These are phyloP conservation scores for Pistacia integerrima DNA, from an alignment of 345 rosid species.

Conservation along the genomic window DNA sequence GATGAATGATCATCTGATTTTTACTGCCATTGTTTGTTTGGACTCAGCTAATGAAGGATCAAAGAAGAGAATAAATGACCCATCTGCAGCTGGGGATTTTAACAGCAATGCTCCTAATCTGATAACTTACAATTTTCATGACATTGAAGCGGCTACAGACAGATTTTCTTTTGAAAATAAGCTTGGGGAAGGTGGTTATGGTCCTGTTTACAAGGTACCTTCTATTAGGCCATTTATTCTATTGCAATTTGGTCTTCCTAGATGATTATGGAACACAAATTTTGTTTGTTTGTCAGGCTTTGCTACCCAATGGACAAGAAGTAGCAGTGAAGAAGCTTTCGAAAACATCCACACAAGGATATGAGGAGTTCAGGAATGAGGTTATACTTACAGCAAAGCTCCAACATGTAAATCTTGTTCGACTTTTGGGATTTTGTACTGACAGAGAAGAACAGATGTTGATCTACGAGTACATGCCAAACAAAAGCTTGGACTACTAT, in stretches of 20 bases:
- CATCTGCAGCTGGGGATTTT: too few relatives aligned
- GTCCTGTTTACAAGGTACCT: conserved; percentile 47
- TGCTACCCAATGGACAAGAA: conserved; percentile 13
- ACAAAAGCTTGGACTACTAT: conserved; percentile 12
- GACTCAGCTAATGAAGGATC: neutral
- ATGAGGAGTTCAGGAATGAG: conserved; percentile 15
- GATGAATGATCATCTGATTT: too few relatives aligned
- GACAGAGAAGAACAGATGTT: conserved; percentile 17
- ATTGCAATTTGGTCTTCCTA: too few relatives aligned
- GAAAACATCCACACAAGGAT: conserved; percentile 20
- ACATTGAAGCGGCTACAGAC: conserved; percentile 33
- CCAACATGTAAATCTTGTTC: conserved; percentile 20
- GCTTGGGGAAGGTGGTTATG: conserved; percentile 52
- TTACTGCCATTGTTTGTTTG: too few relatives aligned
- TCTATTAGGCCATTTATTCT: too few relatives aligned
- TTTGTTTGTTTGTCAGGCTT: conserved; percentile 16
- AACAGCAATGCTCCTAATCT: conserved; percentile 12
- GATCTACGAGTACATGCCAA: conserved; percentile 15
- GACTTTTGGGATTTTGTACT: conserved; percentile 11
- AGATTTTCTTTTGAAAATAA: conserved; percentile 32
- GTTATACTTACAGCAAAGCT: conserved; percentile 8
- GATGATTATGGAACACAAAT: too few relatives aligned
- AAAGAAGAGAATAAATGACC: neutral
- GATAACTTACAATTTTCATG: conserved; percentile 22
- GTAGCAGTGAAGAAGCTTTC: conserved; percentile 35